phyloP scores from a whole-genome alignment of 805 yeast genomes.

The Metschnikowia colocasiae region DNA sequence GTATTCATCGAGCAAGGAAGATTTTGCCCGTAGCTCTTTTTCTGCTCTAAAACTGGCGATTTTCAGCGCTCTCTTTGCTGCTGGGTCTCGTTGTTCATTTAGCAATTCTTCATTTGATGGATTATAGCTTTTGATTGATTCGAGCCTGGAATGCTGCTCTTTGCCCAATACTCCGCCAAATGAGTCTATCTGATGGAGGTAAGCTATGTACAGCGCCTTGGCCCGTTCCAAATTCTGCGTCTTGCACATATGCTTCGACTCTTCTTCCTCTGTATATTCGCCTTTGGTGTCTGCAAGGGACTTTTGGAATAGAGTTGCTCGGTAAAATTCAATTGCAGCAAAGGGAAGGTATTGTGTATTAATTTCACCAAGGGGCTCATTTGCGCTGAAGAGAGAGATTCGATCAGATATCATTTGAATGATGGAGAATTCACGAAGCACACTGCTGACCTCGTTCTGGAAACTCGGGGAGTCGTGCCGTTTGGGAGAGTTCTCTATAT shows the following conservation, averaged over 20 bases:
- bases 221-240: slow-evolving; percentile 29
- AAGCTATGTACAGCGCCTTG: slow-evolving; percentile 40
- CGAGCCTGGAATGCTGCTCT: slow-evolving; percentile 35
- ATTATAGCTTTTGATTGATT: slow-evolving; percentile 36
- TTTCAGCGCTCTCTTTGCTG: slow-evolving; percentile 60
- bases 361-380: slow-evolving; percentile 69
- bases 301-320: slow-evolving; percentile 36
- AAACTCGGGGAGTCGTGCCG: slow-evolving; percentile 43
- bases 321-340: slow-evolving; percentile 54
- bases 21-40: slow-evolving; percentile 45
- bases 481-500: slow-evolving; percentile 14
- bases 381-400: slow-evolving; percentile 63
- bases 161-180: slow-evolving; percentile 32
- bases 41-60: slow-evolving; percentile 64
- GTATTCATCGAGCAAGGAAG: slow-evolving; percentile 37
- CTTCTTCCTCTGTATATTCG: slow-evolving; percentile 14
- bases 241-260: slow-evolving; percentile 14
- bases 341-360: slow-evolving; percentile 60
- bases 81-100: slow-evolving; percentile 30
- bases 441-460: slow-evolving; percentile 34
- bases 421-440: slow-evolving; percentile 42
- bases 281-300: slow-evolving; percentile 14
- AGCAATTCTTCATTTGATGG: slow-evolving; percentile 41
- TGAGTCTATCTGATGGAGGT: slow-evolving; percentile 15
- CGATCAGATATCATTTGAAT: slow-evolving; percentile 42